Conservation (phyloP, 768 basidiomycete species). For the Mycena kentingensis region DNA sequence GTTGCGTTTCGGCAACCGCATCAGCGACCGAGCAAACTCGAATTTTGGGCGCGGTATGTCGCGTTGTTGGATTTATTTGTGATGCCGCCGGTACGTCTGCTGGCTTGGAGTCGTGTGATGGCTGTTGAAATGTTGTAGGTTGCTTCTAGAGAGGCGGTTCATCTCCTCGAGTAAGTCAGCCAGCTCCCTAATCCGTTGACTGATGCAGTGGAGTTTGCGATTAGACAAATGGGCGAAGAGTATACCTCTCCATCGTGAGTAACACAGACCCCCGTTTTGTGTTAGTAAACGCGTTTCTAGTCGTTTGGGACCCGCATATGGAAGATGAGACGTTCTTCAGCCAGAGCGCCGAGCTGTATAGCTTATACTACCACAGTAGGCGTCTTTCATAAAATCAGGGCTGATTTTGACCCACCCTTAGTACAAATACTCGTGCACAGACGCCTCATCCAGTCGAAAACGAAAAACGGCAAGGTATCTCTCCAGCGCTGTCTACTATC, state of each 20-base stretch:
- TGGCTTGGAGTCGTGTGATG: background rate
- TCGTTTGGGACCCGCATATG: slow-evolving; percentile 39
- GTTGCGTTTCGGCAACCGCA: slow-evolving; percentile 52
- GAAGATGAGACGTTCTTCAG: slow-evolving; percentile 36
- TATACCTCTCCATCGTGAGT: slow-evolving; percentile 48
- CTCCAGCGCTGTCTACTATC: background rate
- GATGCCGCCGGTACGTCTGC: slow-evolving; percentile 39
- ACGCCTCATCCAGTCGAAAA: slow-evolving; percentile 56
- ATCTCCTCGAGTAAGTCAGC: slow-evolving; percentile 13
- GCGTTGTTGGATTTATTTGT: slow-evolving; percentile 50
- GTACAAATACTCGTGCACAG: slow-evolving; percentile 59
- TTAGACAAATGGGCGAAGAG: slow-evolving; percentile 56
- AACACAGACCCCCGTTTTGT: background rate
- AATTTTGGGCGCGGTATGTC: slow-evolving; percentile 43
- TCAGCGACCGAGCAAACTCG: slow-evolving; percentile 39
- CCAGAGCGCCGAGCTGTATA: slow-evolving; percentile 48
- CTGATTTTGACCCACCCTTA: background rate
- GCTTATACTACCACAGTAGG: too few species aligned
- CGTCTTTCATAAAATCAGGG: slow-evolving; percentile 15
- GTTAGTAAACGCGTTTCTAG: slow-evolving; percentile 19
- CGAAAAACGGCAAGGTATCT: slow-evolving; percentile 19
- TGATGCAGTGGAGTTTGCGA: slow-evolving; percentile 38
- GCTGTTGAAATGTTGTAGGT: background rate
- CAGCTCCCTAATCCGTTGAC: background rate
- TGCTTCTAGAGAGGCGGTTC: background rate